These are phyloP conservation scores for Pachysandra terminalis DNA, from an alignment of 164 flowering plant genomes.

Conservation along the genomic window DNA sequence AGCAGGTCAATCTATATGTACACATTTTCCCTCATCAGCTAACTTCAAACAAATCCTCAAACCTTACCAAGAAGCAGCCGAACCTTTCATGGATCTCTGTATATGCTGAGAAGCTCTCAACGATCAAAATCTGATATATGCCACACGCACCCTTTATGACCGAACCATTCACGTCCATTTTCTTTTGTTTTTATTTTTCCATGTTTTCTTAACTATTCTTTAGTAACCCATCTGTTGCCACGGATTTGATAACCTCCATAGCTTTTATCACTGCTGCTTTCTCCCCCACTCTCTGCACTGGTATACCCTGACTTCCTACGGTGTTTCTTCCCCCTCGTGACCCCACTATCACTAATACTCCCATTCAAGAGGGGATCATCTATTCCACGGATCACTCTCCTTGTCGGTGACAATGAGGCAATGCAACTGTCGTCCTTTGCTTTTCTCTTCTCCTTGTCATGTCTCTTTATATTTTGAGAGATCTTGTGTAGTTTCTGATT, in stretches of 20 bases:
- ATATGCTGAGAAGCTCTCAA: neutral
- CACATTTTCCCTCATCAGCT: no score
- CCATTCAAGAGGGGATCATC: slow-evolving; percentile 94
- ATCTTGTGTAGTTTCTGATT: slow-evolving; percentile 79
- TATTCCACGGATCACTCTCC: slow-evolving; percentile 76
- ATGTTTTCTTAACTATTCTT: slow-evolving; percentile 37
- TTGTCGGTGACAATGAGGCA: slow-evolving; percentile 41
- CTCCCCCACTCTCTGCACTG: slow-evolving; percentile 91
- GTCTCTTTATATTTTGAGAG: slow-evolving; percentile 76
- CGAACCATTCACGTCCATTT: neutral
- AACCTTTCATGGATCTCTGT: no score
- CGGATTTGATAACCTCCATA: slow-evolving; percentile 56
- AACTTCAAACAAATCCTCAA: no score
- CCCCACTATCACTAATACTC: slow-evolving; percentile 76
- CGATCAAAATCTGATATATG: slow-evolving; percentile 3
- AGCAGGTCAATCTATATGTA: no score
- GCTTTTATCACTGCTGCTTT: slow-evolving; percentile 80
- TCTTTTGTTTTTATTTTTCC: neutral
- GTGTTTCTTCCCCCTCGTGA: slow-evolving; percentile 58
- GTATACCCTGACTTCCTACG: slow-evolving; percentile 72
- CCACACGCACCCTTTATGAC: neutral
- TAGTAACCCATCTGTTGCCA: slow-evolving; percentile 82
- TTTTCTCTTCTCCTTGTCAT: slow-evolving; percentile 62
- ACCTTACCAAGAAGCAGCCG: no score
- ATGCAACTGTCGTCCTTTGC: slow-evolving; percentile 77